Base-by-base conservation (phyloP, 2,329 filamentous ascomycete species). In the Ophiocordyceps australis region DNA sequence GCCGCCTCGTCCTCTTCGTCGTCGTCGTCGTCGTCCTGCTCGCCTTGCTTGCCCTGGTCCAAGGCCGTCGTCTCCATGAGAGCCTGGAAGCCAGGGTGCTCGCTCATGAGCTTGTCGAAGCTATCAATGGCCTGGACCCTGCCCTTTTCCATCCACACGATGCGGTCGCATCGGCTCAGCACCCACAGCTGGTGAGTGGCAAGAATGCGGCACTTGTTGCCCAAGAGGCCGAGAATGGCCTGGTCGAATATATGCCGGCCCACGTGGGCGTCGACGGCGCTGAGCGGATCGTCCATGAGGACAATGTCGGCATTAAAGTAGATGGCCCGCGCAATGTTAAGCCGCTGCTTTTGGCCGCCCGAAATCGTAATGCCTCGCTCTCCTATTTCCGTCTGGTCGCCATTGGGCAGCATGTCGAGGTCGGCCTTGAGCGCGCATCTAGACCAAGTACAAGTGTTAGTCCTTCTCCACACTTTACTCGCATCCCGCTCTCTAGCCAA, bases 151-250 rank as follows among this genome's bases (percentile, higher is more conserved):
- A 98, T 85, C 71, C 83, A 85, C 25, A 95, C 72, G 35, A 95
- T 86, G 18, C 86, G 67, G 45, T 95, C 86, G 39, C 83, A 94
- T 18, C 83, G 74, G 43, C 67, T 83, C 5, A 95, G 65, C 5
- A 95, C 85, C 59, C 91, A 89, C 10, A 95, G 67, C 47, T 95
- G 86, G 49, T 98, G 89, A 0, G 89, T 98, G 1, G 86, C 89
- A 17, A 98, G 60, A 18, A 95, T 76, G 13, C 89, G 68, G 42
- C 82, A 89, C 50, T 94, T 94, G 50, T 86, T 67, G 39, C 78
- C 80, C 28, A 95, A 59, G 8, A 95, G 60, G 7, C 86, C 86
- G 30, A 83, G 72, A 28, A 98, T 94, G 21, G 86, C 86, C 32
- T 92, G 75, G 47, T 95, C 86, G 55, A 95, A 93, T 39, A 98